Percentiles rank a stretch among this genome's conserved stretches.
phyloP scores from a whole-genome alignment of 768 basidiomycete species.

The Mycena metata region DNA sequence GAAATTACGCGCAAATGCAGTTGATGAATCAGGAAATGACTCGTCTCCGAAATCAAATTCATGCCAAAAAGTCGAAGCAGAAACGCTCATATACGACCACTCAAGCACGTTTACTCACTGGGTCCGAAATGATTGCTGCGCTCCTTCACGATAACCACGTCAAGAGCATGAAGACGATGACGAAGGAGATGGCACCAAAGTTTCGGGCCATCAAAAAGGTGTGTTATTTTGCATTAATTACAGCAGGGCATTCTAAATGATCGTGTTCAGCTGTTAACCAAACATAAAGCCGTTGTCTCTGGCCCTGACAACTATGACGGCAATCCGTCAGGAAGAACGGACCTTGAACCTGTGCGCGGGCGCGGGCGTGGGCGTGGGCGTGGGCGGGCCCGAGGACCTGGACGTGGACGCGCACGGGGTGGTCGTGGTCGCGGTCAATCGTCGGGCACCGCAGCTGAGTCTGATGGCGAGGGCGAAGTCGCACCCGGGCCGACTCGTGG shows the following conservation, averaged over 20 bases:
- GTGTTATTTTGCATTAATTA: too few relatives aligned
- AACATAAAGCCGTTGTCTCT: too few relatives aligned
- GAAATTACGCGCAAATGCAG: constrained; percentile 1
- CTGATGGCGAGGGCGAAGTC: too few relatives aligned
- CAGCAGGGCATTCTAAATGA: too few relatives aligned
- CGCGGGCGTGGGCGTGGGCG: neutral
- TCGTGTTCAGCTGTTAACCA: neutral
- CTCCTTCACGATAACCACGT: neutral
- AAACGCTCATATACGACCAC: constrained; percentile 7
- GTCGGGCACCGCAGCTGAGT: too few relatives aligned
- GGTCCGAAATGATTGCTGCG: neutral
- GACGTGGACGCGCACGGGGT: neutral
- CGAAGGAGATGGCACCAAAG: neutral
- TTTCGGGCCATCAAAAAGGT: neutral
- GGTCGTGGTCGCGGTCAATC: too few relatives aligned
- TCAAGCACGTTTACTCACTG: constrained; percentile 5
- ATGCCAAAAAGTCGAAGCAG: constrained; percentile 5
- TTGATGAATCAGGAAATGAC: constrained; percentile 9
- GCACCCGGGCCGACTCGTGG: too few relatives aligned
- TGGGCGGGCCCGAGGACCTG: too few relatives aligned
- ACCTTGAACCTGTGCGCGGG: neutral
- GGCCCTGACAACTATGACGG: too few relatives aligned
- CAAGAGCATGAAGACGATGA: neutral
- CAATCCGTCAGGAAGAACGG: too few relatives aligned
- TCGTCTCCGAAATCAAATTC: neutral